phyloP scores from a whole-genome alignment of 2,329 filamentous ascomycete species.

The Aspergillus sp. region DNA sequence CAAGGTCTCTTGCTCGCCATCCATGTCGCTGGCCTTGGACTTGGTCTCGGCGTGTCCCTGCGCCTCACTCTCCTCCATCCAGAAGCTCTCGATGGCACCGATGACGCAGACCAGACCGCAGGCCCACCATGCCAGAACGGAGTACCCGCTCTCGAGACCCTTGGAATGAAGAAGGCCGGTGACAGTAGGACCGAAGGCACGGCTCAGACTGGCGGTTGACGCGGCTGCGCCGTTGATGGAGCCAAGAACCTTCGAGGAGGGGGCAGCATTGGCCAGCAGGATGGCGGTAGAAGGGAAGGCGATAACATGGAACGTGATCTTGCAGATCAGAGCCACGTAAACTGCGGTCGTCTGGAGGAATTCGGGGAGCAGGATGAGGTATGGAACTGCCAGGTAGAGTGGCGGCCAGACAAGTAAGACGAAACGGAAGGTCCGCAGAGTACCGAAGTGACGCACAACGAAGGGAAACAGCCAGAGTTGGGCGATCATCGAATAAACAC shows the following conservation, averaged over 20 bases:
- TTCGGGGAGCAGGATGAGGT: conserved; percentile 79
- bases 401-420: conserved; percentile 80
- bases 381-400: conserved; percentile 84
- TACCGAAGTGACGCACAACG: conserved; percentile 72
- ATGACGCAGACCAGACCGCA: conserved; percentile 72
- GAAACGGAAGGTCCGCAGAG: conserved; percentile 76
- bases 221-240: conserved; percentile 91
- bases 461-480: conserved; percentile 82
- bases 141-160: conserved; percentile 77
- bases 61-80: conserved; percentile 65
- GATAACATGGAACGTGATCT: conserved; percentile 88
- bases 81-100: conserved; percentile 72
- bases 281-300: conserved; percentile 90
- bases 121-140: conserved; percentile 91
- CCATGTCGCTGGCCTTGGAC: conserved; percentile 26
- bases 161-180: conserved; percentile 82
- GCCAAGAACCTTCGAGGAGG: conserved; percentile 79
- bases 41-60: conserved; percentile 42
- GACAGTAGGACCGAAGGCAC: conserved; percentile 83
- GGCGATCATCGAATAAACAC: conserved; percentile 82
- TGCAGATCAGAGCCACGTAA: conserved; percentile 78
- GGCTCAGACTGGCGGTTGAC: conserved; percentile 83
- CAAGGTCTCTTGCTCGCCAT: conserved; percentile 24
- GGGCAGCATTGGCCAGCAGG: conserved; percentile 82
- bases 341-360: conserved; percentile 70